Conservation (phyloP, 148 eudicot genomes). For the Chenopodium quinoa region DNA sequence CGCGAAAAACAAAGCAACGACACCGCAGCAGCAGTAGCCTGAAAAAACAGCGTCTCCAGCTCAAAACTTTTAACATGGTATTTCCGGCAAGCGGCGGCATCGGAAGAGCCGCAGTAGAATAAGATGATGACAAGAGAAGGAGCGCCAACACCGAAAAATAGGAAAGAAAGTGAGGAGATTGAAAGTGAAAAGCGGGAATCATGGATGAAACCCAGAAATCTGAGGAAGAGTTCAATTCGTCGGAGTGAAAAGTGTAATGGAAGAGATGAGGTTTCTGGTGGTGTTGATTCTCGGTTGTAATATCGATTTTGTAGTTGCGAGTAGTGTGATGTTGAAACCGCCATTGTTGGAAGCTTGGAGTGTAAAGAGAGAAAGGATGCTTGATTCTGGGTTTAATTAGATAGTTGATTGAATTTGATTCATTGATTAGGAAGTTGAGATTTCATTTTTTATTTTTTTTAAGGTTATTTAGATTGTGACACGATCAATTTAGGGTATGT, state of each 20-base stretch:
- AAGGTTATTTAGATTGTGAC: no score
- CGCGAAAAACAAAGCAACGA: constrained; percentile 59
- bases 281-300: neutral
- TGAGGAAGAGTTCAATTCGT: constrained; percentile 40
- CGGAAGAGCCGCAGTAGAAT: constrained; percentile 36
- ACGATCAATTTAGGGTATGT: no score
- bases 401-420: no score
- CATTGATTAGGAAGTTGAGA: no score
- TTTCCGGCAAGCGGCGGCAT: constrained; percentile 33
- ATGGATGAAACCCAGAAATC: constrained; percentile 54
- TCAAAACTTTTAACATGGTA: constrained; percentile 57
- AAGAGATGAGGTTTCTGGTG: neutral
- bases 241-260: constrained; percentile 22
- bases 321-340: neutral
- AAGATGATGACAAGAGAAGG: constrained; percentile 45
- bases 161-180: constrained; percentile 48
- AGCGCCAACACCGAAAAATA: constrained; percentile 42
- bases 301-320: neutral
- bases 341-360: neutral
- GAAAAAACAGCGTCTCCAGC: constrained; percentile 52
- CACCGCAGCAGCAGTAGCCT: constrained; percentile 54
- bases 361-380: neutral
- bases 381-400: no score
- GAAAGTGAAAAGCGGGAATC: constrained; percentile 29
- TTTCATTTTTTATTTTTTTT: no score